Evolutionary conservation across 31 red algal genomes (phyloP), one percentile per base, ranked within the genome.

Genomic region (Asparagopsis taxiformis): DNA sequence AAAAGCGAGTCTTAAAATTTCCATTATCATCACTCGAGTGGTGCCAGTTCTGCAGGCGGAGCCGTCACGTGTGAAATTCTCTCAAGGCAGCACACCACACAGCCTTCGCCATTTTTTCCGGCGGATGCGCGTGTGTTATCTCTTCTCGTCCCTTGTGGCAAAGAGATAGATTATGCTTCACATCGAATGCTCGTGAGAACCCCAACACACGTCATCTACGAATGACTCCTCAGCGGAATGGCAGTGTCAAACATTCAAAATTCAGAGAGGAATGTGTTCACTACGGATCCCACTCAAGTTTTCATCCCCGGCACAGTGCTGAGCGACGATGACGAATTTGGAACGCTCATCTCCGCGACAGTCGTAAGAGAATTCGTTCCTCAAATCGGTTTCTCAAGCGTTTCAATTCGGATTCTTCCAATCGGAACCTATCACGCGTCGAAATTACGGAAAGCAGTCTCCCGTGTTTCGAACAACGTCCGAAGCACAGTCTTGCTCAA

Each of bases 281-380:
- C 72, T 53, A 6, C 28, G 0, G 58, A 76, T 58, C 57, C 72
- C 21, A 52, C 58, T 15, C 35, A 76, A 22, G 26, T 76, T 19
- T 76, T 76, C 31, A 28, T 76, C 53, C 72, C 72, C 3, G 72
- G 38, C n/a, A 25, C 39, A 3, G 57, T 76, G 8, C 35, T 76
- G 13, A 64, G 57, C 28, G 72, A 76, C n/a, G 58, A 76, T 16
- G 37, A 76, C 29, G 72, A 76, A 2, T 76, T 76, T n/a, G 72
- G 72, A 13, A 64, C 54, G 13, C 2, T 76, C 30, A 33, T 76
- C 23, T 76, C 72, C 23, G 72, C 72, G 10, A 63, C 58, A 3
- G 72, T 76, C 11, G 54, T 10, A 22, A 3, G 15, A 1, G 25
- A 31, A 19, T 76, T 38, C 22, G 26, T 63, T n/a, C 15, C 35